These are phyloP conservation scores for Pestalotiopsis fici DNA, from an alignment of 2,329 filamentous ascomycete species.

Conservation along the genomic window DNA sequence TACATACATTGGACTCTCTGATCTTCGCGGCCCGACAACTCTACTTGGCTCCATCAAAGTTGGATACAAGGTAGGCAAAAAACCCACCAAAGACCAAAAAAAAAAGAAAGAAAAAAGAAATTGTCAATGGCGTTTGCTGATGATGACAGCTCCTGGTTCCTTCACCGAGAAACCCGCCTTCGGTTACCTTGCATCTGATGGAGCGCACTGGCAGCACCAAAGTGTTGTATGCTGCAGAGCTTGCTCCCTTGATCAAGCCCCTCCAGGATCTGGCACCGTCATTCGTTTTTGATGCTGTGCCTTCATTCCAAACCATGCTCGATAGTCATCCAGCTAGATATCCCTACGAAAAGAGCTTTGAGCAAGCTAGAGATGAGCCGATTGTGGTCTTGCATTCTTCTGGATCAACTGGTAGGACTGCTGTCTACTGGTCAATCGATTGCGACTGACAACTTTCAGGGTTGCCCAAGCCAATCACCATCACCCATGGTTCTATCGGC, in stretches of 20 bases:
- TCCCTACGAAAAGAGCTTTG: conserved; percentile 10
- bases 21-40: conserved; percentile 29
- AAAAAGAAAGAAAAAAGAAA: background rate
- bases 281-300: background rate
- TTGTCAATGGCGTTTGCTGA: background rate
- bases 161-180: conserved; percentile 17
- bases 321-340: background rate
- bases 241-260: conserved; percentile 1
- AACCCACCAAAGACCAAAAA: too few relatives aligned
- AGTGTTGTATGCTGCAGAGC: conserved; percentile 12
- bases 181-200: conserved; percentile 16
- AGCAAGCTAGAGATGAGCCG: conserved; percentile 12
- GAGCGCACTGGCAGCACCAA: conserved; percentile 11
- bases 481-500: conserved; percentile 13
- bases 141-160: conserved; percentile 14
- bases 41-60: conserved; percentile 34
- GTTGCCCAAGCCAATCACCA: conserved; percentile 13
- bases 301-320: conserved; percentile 6
- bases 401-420: conserved; percentile 15
- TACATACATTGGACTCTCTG: conserved; percentile 21
- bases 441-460: conserved; percentile 3
- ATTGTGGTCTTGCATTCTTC: conserved; percentile 15
- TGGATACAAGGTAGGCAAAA: conserved; percentile 32
- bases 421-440: background rate
- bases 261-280: background rate